Evolutionary conservation across 106 monocot species (phyloP), one percentile per base, ranked within the genome.

Genomic region (Dendrobium chrysotoxum): DNA sequence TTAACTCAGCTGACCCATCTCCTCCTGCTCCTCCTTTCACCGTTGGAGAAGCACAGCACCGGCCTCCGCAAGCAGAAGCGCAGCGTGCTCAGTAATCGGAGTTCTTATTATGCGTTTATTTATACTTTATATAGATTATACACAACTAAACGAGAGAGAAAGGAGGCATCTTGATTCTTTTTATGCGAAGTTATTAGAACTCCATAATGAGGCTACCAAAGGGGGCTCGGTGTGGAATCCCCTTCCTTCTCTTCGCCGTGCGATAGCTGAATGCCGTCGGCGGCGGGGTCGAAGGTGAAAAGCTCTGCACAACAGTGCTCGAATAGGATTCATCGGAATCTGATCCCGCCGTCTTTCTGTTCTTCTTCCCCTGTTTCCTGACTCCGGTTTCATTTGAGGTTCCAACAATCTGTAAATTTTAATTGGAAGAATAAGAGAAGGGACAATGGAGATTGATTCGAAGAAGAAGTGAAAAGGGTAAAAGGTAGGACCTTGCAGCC

Each of bases 141-240:
- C 70, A 70, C 21, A 70, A 11, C 28, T 28, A 70, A 70, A 70
- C 70, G 30, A 70, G 28, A 70, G 70, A 70, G 10, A 70, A 35
- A 70, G 70, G 17, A 15, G 30, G 0, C 30, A 13, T 30, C 28
- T 30, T 70, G 64, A 70, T 70, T 30, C 70, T 10, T 35, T 9
- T 67, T 65, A 21, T 8, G n/a, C 64, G 0, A 23, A 65, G 64
- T 12, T 12, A 38, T 42, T 9, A 87, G 68, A 75, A 75, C 79
- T 89, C 90, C 13, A 86, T 26, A 5, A 87, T 41, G 81, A 92
- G 85, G 80, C 88, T 85, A 2, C 90, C 92, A 28, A 92, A 86
- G 35, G 95, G 95, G 21, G 95, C 90, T 16, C 95, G 65, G 55
- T 86, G 95, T 0, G 95, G 95, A 39, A 92, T 80, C 4, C 95